These are phyloP conservation scores for Colletotrichum gigasporum DNA, from an alignment of 2,329 filamentous ascomycete genomes.

Conservation along the genomic window DNA sequence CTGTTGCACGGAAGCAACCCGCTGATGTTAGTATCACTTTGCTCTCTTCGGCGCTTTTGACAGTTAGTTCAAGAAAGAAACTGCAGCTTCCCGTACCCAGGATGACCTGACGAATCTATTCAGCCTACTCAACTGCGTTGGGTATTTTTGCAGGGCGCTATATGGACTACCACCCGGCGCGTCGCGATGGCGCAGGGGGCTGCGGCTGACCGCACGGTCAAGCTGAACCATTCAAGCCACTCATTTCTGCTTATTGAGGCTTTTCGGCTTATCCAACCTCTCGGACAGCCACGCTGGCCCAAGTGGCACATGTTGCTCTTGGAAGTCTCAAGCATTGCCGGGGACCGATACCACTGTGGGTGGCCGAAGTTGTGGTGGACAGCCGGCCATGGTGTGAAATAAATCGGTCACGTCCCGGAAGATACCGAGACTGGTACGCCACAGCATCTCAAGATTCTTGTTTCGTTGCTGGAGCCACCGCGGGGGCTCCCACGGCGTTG, in stretches of 20 bases:
- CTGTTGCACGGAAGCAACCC: not conserved
- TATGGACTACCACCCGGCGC: not conserved
- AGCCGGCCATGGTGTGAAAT: not conserved
- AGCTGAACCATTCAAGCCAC: conserved; percentile 12
- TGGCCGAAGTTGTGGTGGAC: not conserved
- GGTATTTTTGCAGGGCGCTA: not conserved
- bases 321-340: not conserved
- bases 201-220: conserved; percentile 1
- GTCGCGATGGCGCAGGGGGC: not conserved
- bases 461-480: not conserved
- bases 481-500: not conserved
- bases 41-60: not conserved
- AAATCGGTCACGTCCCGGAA: not conserved
- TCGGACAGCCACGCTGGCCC: not conserved
- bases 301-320: not conserved
- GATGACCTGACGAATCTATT: not conserved
- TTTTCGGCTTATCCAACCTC: not conserved
- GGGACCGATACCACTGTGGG: not conserved
- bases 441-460: not conserved
- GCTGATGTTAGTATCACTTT: not conserved
- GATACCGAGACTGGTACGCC: not conserved
- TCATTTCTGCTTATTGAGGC: conserved; percentile 8
- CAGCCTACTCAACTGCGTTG: not conserved
- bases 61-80: not conserved
- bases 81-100: not conserved